Conservation (phyloP, 768 basidiomycete species). For the Suillus placidus region DNA sequence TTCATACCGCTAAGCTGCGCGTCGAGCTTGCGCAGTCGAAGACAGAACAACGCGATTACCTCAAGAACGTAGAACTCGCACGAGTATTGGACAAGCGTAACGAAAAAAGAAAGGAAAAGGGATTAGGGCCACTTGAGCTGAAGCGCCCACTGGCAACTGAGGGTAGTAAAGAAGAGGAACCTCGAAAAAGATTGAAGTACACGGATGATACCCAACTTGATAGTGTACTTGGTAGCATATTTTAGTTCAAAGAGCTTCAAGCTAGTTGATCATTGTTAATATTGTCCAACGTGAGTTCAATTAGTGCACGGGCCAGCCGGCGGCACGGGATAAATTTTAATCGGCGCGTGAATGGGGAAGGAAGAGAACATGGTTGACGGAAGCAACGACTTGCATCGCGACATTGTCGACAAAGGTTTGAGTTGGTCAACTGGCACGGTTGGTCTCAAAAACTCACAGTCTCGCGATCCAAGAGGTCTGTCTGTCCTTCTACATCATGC, state of each 20-base stretch:
- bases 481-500: slow-evolving; percentile 89
- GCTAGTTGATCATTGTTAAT: not conserved
- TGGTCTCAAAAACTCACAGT: slow-evolving; percentile 41
- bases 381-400: slow-evolving; percentile 54
- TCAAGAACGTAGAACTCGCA: slow-evolving; percentile 92
- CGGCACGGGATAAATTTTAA: slow-evolving; percentile 20
- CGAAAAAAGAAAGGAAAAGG: slow-evolving; percentile 61
- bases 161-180: slow-evolving; percentile 14
- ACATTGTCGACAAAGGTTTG: slow-evolving; percentile 45
- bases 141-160: slow-evolving; percentile 17
- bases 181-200: slow-evolving; percentile 18
- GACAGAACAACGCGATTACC: slow-evolving; percentile 89
- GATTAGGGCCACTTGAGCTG: slow-evolving; percentile 45
- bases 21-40: slow-evolving; percentile 87
- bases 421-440: slow-evolving; percentile 33
- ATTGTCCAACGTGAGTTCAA: slow-evolving; percentile 8
- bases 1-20: slow-evolving; percentile 87
- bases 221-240: slow-evolving; percentile 53
- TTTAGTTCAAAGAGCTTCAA: slow-evolving; percentile 35
- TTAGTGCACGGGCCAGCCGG: slow-evolving; percentile 18
- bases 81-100: slow-evolving; percentile 82
- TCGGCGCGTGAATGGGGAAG: slow-evolving; percentile 24
- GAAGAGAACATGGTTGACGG: slow-evolving; percentile 21
- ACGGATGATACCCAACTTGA: slow-evolving; percentile 33
- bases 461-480: slow-evolving; percentile 82